A percentile compares a stretch with the other conserved stretches of the same genome.
These are phyloP conservation scores for Penicillium sp. DNA, from an alignment of 2,329 filamentous ascomycete genomes.

Conservation along the genomic window DNA sequence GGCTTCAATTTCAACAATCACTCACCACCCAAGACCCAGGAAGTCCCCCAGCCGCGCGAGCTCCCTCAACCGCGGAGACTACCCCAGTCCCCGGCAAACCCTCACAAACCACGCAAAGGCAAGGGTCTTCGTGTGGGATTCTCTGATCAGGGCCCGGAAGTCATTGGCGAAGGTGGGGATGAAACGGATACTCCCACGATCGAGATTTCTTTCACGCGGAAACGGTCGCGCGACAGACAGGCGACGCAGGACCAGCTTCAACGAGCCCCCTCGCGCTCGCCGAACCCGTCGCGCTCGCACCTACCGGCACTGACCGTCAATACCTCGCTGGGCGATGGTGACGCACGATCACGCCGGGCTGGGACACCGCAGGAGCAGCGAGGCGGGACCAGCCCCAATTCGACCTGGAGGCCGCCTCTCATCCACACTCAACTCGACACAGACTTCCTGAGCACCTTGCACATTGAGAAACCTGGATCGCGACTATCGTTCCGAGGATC, in stretches of 20 bases:
- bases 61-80: not conserved
- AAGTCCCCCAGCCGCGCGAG: not conserved
- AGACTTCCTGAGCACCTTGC: constrained; percentile 41
- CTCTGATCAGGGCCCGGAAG: constrained; percentile 68
- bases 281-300: constrained; percentile 18
- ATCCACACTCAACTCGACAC: constrained; percentile 39
- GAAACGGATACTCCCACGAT: constrained; percentile 72
- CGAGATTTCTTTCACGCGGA: constrained; percentile 64
- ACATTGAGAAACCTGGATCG: constrained; percentile 32
- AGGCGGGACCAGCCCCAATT: constrained; percentile 17
- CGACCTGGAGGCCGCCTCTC: constrained; percentile 32
- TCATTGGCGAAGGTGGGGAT: constrained; percentile 91
- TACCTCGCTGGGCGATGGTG: constrained; percentile 33
- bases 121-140: constrained; percentile 78
- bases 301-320: constrained; percentile 36
- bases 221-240: constrained; percentile 25
- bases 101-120: constrained; percentile 49
- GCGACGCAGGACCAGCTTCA: constrained; percentile 20
- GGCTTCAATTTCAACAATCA: constrained; percentile 19
- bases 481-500: constrained; percentile 44
- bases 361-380: constrained; percentile 13
- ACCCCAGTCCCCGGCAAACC: constrained; percentile 12
- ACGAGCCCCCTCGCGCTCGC: constrained; percentile 11
- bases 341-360: constrained; percentile 17
- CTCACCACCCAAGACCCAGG: not conserved